Conservation (phyloP, 2,329 filamentous ascomycete genomes). For the Zymoseptoria brevis region DNA sequence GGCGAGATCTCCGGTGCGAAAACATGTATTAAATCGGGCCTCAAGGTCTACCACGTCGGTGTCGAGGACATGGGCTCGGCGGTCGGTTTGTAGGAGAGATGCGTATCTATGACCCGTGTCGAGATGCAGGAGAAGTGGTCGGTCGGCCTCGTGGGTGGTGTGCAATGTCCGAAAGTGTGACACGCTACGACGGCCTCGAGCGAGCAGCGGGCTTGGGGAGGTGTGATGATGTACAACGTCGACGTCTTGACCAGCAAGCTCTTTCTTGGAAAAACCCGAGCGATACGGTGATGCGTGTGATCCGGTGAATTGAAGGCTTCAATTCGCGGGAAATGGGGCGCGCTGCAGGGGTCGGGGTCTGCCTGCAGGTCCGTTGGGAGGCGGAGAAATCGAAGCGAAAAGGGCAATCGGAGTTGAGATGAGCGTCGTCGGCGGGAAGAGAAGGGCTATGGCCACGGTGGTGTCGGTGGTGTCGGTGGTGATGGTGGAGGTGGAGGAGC, state of each 20-base stretch:
- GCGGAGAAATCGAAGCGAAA: background rate
- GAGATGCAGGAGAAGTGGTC: background rate
- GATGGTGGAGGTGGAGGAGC: conserved; percentile 3
- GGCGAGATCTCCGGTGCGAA: background rate
- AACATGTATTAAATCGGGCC: background rate
- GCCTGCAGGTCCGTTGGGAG: background rate
- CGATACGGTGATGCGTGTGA: background rate
- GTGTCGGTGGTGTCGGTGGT: conserved; percentile 1
- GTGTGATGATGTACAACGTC: background rate
- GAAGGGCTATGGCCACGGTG: background rate
- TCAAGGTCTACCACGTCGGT: background rate
- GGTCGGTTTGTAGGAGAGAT: background rate
- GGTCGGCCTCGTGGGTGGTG: background rate
- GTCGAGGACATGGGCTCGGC: background rate
- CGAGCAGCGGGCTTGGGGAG: background rate
- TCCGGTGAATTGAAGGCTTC: background rate
- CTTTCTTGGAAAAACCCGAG: background rate
- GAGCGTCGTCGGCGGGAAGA: conserved; percentile 1
- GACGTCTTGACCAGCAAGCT: background rate
- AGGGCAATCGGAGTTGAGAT: conserved; percentile 5
- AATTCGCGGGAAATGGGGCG: background rate
- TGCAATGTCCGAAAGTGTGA: background rate
- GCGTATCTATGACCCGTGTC: background rate
- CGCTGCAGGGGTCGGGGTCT: background rate
- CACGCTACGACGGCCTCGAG: background rate